Evolutionary conservation across 306 rosid species (phyloP), one percentile per base, ranked within the genome.

Genomic region (Begonia peltatifolia): DNA sequence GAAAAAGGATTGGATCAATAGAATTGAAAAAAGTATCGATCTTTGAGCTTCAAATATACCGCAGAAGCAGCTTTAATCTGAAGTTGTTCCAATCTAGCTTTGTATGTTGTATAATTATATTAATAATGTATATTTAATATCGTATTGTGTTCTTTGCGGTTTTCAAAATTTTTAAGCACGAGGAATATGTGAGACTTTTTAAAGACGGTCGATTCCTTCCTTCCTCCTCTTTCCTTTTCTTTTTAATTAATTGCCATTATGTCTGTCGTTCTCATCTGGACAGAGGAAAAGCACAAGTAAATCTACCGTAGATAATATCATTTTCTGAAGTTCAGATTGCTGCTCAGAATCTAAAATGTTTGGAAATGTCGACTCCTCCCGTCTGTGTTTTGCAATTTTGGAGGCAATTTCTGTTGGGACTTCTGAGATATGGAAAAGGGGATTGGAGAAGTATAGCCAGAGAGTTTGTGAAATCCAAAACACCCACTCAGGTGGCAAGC

Each of bases 361-460:
- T n/a, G n/a, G n/a, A n/a, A n/a, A n/a, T 23, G 30, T 23, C 3
- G 5, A 23, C 5, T 15, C 17, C 47, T 11, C 11, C 42, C 12
- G 2, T 41, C 25, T 11, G 8, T 13, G 47, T 43, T 14, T 41
- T 15, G 57, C 50, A 12, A 66, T 47, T 14, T 12, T 58, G 14
- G 64, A 89, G 97, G 76, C 84, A 76, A 50, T 89, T 89, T 69
- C 83, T 89, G 64, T 61, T 77, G 84, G 97, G 97, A 57, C 90
- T 89, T 50, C 2, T 82, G 36, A 80, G 82, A 53, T 72, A 84
- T 62, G 97, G 97, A 14, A 89, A 85, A 67, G 97, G 97, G 46
- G 95, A 84, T 23, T 89, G 97, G 97, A 82, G 97, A 70, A 84
- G 74, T 51, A 89, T 89, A 10, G 80, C 97, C 12, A 70, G 97